Base-by-base conservation (phyloP, 2,329 filamentous ascomycete species). In the Mycogone perniciosa region DNA sequence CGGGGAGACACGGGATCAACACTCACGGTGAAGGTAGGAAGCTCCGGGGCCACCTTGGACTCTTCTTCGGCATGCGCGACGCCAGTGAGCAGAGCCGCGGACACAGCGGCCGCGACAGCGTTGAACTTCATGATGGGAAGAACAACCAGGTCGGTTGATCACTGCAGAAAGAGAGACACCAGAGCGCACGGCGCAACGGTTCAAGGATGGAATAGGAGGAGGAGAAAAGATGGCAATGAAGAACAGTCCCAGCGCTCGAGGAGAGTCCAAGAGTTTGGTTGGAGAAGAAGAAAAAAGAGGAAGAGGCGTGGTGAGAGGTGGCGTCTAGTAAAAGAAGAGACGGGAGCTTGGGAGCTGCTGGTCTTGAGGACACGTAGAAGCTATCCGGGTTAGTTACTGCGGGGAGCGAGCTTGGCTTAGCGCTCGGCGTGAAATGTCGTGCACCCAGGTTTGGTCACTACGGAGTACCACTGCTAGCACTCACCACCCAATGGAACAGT, bases 1-100 rank as follows among this genome's bases (percentile, higher is more conserved):
- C 29, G 45, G 13, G 8, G 20, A 11, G 29, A 27, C 37, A 44
- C 6, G 37, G n/a, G 37, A 41, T 30, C 20, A 11, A 11, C 26
- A 78, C 89, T 76, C 79, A 96, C 91, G 58, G 90, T 95, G 68
- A 96, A 96, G 51, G 83, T 88, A 43, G 92, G 87, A 62, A 89
- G 82, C 67, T 84, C 77, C 52, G 85, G 75, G 46, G 79, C 70
- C 46, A 77, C 75, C 50, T 81, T 72, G 52, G 84, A 76, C 20
- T 82, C 77, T 66, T 86, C 82, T 58, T 87, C 85, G 57, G 84
- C 81, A 59, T 82, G 79, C 64, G 85, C 84, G 60, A 82, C 81
- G 68, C 84, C 80, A 59, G 85, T 85, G 65, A 87, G 71, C 60
- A 89, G 57, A 55, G 87, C 82, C 64, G 88, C 86, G 67, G 88